Conservation (phyloP, 176 grass and related monocot genomes). For the Phoenix dactylifera region DNA sequence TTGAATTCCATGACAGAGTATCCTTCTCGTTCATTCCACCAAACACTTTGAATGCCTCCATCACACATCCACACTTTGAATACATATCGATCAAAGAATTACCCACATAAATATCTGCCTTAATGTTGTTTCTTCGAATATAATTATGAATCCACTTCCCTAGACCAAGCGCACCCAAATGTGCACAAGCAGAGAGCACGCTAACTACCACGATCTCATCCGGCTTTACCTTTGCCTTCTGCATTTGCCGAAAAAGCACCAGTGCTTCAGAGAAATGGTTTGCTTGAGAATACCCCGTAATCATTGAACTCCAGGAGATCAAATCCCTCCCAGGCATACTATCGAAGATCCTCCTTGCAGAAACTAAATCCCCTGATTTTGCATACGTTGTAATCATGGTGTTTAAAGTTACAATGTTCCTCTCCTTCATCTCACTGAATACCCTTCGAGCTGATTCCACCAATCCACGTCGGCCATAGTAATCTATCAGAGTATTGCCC, state of each 20-base stretch:
- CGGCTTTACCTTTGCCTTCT: slow-evolving; percentile 40
- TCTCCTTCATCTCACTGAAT: slow-evolving; percentile 36
- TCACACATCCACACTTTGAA: slow-evolving; percentile 27
- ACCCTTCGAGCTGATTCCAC: slow-evolving; percentile 33
- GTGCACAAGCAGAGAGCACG: slow-evolving; percentile 34
- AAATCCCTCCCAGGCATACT: slow-evolving; percentile 36
- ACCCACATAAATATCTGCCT: slow-evolving; percentile 24
- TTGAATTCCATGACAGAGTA: slow-evolving; percentile 39
- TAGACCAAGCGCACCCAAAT: slow-evolving; percentile 34
- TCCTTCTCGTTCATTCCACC: slow-evolving; percentile 36
- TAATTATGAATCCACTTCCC: slow-evolving; percentile 47
- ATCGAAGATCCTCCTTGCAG: slow-evolving; percentile 37
- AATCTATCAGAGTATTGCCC: slow-evolving; percentile 50
- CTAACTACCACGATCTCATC: slow-evolving; percentile 33
- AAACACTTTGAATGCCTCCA: slow-evolving; percentile 30
- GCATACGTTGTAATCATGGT: slow-evolving; percentile 42
- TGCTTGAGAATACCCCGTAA: slow-evolving; percentile 37
- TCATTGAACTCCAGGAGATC: slow-evolving; percentile 56
- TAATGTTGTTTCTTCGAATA: slow-evolving; percentile 32
- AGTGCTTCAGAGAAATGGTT: slow-evolving; percentile 42
- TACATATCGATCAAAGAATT: slow-evolving; percentile 47
- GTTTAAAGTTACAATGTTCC: slow-evolving; percentile 33
- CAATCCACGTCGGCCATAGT: slow-evolving; percentile 26
- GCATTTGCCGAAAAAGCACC: slow-evolving; percentile 43
- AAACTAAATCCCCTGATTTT: slow-evolving; percentile 31